Conservation (phyloP, 441 rosid species). For the Gossypium davidsonii region DNA sequence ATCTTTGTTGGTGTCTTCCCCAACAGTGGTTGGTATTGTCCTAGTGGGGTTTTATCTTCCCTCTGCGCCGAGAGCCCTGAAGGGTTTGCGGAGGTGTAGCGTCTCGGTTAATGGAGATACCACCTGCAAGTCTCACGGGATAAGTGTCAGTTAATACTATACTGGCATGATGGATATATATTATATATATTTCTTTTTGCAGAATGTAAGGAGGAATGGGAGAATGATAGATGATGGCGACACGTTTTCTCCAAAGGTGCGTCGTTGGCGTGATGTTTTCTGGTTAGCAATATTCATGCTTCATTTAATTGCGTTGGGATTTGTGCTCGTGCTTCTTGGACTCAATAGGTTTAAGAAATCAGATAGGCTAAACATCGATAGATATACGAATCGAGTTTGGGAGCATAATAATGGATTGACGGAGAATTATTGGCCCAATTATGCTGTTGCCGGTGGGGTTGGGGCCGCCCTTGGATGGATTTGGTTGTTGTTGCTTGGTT, state of each 20-base stretch:
- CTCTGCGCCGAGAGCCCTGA: too few species aligned
- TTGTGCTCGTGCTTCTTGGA: conserved; percentile 59
- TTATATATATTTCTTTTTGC: not conserved
- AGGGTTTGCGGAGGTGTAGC: too few species aligned
- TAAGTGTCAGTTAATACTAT: too few species aligned
- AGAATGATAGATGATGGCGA: conserved; percentile 44
- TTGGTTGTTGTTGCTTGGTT: conserved; percentile 75
- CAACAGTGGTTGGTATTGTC: not conserved
- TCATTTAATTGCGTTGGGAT: conserved; percentile 61
- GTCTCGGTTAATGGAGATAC: not conserved
- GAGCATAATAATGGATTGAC: conserved; percentile 47
- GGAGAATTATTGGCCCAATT: conserved; percentile 85
- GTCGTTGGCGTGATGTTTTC: conserved; percentile 88
- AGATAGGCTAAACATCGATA: conserved; percentile 73
- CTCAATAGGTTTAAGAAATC: conserved; percentile 58
- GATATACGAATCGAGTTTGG: conserved; percentile 34
- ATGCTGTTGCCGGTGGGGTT: conserved; percentile 71
- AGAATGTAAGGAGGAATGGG: conserved; percentile 63
- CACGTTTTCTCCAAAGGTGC: conserved; percentile 41
- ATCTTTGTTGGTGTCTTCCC: not conserved
- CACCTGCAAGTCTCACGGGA: too few species aligned
- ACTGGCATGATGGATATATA: not conserved
- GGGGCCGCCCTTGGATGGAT: conserved; percentile 65
- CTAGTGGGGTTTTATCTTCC: not conserved
- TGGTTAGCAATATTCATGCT: conserved; percentile 72